A percentile compares a stretch with the other conserved stretches of the same genome.
Evolutionary conservation across 2,329 filamentous ascomycete genomes (phyloP).

Genomic region (Fusarium devonianum): DNA sequence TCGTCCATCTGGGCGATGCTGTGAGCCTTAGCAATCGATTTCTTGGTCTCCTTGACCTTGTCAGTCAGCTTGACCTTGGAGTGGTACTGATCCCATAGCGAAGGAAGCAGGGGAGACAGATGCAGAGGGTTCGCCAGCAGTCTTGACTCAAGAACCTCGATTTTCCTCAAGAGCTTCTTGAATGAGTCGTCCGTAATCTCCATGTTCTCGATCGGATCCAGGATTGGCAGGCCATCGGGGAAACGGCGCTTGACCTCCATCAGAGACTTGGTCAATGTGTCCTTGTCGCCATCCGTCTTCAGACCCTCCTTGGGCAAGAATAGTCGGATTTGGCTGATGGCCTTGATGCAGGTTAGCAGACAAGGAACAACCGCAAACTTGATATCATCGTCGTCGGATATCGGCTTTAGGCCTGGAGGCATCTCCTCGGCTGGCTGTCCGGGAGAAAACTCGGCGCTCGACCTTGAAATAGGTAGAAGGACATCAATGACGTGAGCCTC

Average conservation of each 20-base stretch:
- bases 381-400: slow-evolving; percentile 41
- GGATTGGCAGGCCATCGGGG: slow-evolving; percentile 85
- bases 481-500: slow-evolving; percentile 86
- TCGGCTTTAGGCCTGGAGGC: slow-evolving; percentile 64
- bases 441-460: slow-evolving; percentile 55
- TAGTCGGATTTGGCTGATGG: slow-evolving; percentile 82
- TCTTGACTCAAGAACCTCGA: slow-evolving; percentile 93
- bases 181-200: slow-evolving; percentile 90
- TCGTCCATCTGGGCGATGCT: slow-evolving; percentile 94
- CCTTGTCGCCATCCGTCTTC: slow-evolving; percentile 68
- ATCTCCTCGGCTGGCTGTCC: slow-evolving; percentile 54
- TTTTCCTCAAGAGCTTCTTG: slow-evolving; percentile 92
- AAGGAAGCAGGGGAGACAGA: slow-evolving; percentile 82
- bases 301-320: slow-evolving; percentile 80
- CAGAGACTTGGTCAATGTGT: slow-evolving; percentile 72
- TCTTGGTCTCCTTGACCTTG: slow-evolving; percentile 88
- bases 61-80: slow-evolving; percentile 77
- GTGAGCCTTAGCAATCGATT: slow-evolving; percentile 82
- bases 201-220: slow-evolving; percentile 98
- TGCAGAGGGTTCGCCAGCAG: slow-evolving; percentile 90
- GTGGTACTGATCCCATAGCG: slow-evolving; percentile 87
- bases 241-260: slow-evolving; percentile 86
- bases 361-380: slow-evolving; percentile 70
- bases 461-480: slow-evolving; percentile 67
- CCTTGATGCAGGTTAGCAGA: slow-evolving; percentile 82